Percentiles rank a stretch among this genome's conserved stretches.
These are phyloP conservation scores for Teunomyces atbi DNA, from an alignment of 805 yeast genomes.

Conservation along the genomic window DNA sequence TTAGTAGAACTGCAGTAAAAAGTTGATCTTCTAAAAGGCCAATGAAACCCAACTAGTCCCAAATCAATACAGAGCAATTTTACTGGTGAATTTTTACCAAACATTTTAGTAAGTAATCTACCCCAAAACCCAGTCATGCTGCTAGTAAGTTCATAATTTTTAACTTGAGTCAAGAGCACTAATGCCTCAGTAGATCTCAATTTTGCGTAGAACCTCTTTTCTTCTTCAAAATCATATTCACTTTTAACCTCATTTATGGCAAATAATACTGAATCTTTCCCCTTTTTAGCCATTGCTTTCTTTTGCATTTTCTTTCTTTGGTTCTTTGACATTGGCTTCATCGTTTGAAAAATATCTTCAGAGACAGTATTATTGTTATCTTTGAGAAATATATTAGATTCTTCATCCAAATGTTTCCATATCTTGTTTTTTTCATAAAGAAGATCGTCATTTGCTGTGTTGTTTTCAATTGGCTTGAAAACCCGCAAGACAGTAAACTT, in stretches of 20 bases:
- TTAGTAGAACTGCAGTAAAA: slow-evolving; percentile 37
- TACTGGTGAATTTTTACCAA: slow-evolving; percentile 30
- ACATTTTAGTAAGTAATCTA: slow-evolving; percentile 13
- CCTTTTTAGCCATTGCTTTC: background rate
- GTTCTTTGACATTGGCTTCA: slow-evolving; percentile 3
- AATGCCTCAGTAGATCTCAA: slow-evolving; percentile 41
- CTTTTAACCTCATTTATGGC: background rate
- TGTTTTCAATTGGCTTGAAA: background rate
- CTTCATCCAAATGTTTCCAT: slow-evolving; percentile 1
- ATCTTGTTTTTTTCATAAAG: background rate
- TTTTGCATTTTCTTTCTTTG: background rate
- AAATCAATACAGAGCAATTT: slow-evolving; percentile 34
- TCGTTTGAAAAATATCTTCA: background rate
- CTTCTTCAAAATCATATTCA: background rate
- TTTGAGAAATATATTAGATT: background rate
- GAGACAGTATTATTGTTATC: background rate
- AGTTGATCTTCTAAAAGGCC: slow-evolving; percentile 44
- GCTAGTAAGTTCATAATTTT: slow-evolving; percentile 38
- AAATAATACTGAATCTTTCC: background rate
- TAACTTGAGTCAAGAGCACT: slow-evolving; percentile 33
- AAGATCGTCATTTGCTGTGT: background rate
- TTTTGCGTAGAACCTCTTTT: slow-evolving; percentile 24
- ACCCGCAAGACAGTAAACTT: background rate
- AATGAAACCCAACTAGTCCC: slow-evolving; percentile 43
- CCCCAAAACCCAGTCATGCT: slow-evolving; percentile 27